Conservation (phyloP, 345 rosid species). For the Pseudoturritis turrita region DNA sequence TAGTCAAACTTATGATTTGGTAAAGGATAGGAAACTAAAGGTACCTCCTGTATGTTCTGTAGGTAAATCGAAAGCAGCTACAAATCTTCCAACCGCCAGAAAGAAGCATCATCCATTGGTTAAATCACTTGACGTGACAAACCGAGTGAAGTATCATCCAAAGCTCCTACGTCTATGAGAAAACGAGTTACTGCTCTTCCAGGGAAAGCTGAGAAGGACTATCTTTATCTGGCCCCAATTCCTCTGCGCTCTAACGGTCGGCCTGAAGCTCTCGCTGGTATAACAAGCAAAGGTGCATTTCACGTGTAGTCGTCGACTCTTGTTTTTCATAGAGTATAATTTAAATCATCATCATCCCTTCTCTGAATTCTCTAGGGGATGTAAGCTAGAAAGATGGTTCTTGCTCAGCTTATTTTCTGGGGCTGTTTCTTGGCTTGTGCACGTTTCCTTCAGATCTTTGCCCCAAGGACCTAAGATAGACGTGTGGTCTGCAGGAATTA, state of each 20-base stretch:
- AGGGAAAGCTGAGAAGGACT: constrained; percentile 45
- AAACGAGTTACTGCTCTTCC: constrained; percentile 83
- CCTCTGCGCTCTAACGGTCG: constrained; percentile 47
- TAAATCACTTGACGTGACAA: constrained; percentile 34
- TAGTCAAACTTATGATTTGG: no score
- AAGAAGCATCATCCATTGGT: constrained; percentile 35
- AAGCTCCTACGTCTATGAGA: constrained; percentile 64
- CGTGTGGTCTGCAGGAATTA: constrained; percentile 95
- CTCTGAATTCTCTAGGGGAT: constrained; percentile 38
- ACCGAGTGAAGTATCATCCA: constrained; percentile 52
- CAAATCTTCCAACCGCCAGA: constrained; percentile 35
- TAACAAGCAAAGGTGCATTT: constrained; percentile 43
- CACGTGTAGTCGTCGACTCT: constrained; percentile 1
- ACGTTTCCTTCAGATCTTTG: constrained; percentile 84
- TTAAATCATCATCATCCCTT: no score
- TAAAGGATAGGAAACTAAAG: constrained; percentile 15
- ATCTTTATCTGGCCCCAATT: constrained; percentile 68
- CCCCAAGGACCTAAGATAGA: constrained; percentile 92
- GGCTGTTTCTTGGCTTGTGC: constrained; percentile 13
- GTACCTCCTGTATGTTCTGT: constrained; percentile 19
- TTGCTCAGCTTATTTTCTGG: constrained; percentile 49
- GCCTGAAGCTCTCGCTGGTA: no score
- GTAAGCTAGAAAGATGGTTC: constrained; percentile 66
- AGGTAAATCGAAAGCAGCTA: constrained; percentile 57
- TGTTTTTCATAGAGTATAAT: not conserved